A percentile compares a stretch with the other conserved stretches of the same genome.
Evolutionary conservation across 148 eudicot genomes (phyloP).

Genomic region (Nyssa sinensis): DNA sequence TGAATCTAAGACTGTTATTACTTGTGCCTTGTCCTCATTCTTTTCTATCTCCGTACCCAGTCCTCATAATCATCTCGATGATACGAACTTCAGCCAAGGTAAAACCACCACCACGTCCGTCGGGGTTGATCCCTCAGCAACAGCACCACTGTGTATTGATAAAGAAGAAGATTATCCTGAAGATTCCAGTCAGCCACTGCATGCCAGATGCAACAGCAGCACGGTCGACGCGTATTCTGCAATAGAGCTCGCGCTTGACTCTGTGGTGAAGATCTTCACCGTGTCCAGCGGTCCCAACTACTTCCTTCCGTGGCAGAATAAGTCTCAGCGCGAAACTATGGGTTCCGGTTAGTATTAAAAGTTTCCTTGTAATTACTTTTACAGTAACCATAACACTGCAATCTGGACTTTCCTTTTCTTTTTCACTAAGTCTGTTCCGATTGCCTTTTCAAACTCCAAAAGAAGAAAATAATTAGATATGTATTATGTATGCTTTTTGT

Average conservation of each 20-base stretch:
- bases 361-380: constrained; percentile 1
- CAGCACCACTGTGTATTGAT: no score
- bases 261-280: constrained; percentile 89
- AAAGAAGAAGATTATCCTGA: not conserved
- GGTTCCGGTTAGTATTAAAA: constrained; percentile 63
- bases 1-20: no score
- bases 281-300: constrained; percentile 87
- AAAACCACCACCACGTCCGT: not conserved
- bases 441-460: not conserved
- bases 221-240: constrained; percentile 52
- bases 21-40: not conserved
- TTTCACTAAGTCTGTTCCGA: not conserved
- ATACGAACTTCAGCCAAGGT: not conserved
- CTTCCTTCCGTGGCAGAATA: constrained; percentile 91
- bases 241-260: constrained; percentile 78
- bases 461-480: not conserved
- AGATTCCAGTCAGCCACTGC: not conserved
- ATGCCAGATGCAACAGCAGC: not conserved
- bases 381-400: not conserved
- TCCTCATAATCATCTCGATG: not conserved
- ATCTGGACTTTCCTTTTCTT: no score
- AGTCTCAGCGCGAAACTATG: constrained; percentile 84
- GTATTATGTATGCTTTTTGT: no score
- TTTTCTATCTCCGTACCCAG: not conserved
- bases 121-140: no score